Percentiles rank a stretch among this genome's conserved stretches.
Evolutionary conservation across 2,329 filamentous ascomycete species (phyloP).

Genomic region (Colletotrichum salicis): DNA sequence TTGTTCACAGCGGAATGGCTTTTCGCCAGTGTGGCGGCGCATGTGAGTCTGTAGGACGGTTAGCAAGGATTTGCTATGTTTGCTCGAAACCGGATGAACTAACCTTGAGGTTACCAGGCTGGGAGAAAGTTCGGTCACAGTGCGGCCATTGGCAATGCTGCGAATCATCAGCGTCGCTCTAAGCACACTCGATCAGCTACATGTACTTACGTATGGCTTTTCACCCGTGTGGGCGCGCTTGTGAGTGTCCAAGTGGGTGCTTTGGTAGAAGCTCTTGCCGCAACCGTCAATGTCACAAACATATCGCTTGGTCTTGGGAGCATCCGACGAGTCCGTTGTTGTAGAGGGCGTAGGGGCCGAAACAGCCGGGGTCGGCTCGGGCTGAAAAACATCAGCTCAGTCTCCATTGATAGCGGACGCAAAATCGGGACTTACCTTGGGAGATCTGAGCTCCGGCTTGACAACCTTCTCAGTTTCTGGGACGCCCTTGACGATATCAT

Average conservation of each 20-base stretch:
- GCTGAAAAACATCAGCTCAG: not conserved
- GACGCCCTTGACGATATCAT: conserved; percentile 40
- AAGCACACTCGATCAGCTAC: not conserved
- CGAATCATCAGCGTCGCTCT: conserved; percentile 39
- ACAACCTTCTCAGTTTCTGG: conserved; percentile 31
- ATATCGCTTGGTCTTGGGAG: conserved; percentile 67
- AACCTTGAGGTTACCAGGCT: conserved; percentile 90
- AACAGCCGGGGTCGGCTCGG: not conserved
- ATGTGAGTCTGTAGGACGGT: conserved; percentile 75
- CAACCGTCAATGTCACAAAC: conserved; percentile 80
- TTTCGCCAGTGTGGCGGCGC: conserved; percentile 86
- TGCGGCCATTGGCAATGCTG: conserved; percentile 75
- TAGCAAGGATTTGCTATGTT: not conserved
- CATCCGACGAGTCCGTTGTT: conserved; percentile 3
- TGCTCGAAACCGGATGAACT: conserved; percentile 37
- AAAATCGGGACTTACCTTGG: not conserved
- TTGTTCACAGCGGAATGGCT: conserved; percentile 81
- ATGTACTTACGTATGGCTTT: conserved; percentile 82
- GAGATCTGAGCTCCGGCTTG: conserved; percentile 29
- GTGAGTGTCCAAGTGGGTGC: conserved; percentile 93
- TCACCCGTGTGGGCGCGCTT: conserved; percentile 87
- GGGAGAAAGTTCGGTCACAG: conserved; percentile 86
- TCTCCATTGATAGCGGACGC: not conserved
- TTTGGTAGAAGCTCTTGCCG: conserved; percentile 86
- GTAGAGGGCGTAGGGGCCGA: not conserved